phyloP scores from a whole-genome alignment of 2,329 filamentous ascomycete species.

The Lachnellula cervina region DNA sequence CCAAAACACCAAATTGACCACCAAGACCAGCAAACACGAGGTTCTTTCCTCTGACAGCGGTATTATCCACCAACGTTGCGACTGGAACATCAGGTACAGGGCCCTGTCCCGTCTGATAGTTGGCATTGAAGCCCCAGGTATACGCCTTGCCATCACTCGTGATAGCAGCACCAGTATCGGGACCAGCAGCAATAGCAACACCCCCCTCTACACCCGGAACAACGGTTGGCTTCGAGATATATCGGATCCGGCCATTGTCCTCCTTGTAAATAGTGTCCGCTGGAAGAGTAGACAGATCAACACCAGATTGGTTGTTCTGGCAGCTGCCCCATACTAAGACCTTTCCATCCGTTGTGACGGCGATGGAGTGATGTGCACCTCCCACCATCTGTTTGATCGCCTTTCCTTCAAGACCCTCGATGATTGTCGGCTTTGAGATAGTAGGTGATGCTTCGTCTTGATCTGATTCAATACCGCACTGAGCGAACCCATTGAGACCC shows the following conservation, averaged over 20 bases:
- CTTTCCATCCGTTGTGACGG: slow-evolving; percentile 51
- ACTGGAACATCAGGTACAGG: slow-evolving; percentile 70
- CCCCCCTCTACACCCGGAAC: slow-evolving; percentile 52
- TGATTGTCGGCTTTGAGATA: slow-evolving; percentile 64
- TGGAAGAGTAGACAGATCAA: slow-evolving; percentile 51
- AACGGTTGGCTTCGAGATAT: slow-evolving; percentile 61
- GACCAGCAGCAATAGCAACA: slow-evolving; percentile 57
- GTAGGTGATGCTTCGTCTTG: slow-evolving; percentile 64
- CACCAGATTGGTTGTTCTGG: slow-evolving; percentile 50
- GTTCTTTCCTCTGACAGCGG: slow-evolving; percentile 68
- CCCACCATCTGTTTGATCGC: slow-evolving; percentile 66
- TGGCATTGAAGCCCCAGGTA: slow-evolving; percentile 75
- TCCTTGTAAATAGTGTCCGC: slow-evolving; percentile 60
- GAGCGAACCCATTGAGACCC: slow-evolving; percentile 83
- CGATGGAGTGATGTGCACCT: slow-evolving; percentile 70
- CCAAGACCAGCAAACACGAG: slow-evolving; percentile 74
- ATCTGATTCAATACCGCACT: slow-evolving; percentile 62
- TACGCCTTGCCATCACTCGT: slow-evolving; percentile 64
- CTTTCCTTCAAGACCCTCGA: slow-evolving; percentile 59
- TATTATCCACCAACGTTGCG: slow-evolving; percentile 81
- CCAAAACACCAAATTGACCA: slow-evolving; percentile 70
- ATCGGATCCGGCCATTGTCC: slow-evolving; percentile 60
- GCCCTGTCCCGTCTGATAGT: slow-evolving; percentile 75
- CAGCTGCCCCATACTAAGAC: slow-evolving; percentile 57
- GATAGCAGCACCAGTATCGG: slow-evolving; percentile 69